These are phyloP conservation scores for Begonia masoniana DNA, from an alignment of 306 rosid genomes.

Conservation along the genomic window DNA sequence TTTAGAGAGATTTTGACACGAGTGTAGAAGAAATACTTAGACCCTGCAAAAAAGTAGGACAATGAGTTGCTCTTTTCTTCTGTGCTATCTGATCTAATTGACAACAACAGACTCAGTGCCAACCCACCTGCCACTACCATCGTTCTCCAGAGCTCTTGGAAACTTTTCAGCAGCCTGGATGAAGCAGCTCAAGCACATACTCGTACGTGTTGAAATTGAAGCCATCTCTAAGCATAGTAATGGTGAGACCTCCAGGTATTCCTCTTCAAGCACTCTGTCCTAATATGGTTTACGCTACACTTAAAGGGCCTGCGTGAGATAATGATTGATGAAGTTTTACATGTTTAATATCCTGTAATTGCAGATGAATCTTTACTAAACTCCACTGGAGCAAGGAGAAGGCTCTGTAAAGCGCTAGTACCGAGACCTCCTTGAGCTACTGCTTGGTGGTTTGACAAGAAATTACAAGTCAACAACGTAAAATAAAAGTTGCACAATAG, in stretches of 20 bases:
- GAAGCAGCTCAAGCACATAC: constrained; percentile 60
- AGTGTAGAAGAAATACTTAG: too few species aligned
- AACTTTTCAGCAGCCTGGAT: constrained; percentile 61
- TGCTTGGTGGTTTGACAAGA: constrained; percentile 22
- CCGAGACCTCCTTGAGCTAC: constrained; percentile 67
- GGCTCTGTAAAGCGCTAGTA: constrained; percentile 60
- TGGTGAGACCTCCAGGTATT: constrained; percentile 46
- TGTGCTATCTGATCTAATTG: constrained; percentile 34
- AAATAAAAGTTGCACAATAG: too few species aligned
- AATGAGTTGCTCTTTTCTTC: too few species aligned
- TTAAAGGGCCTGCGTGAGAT: constrained; percentile 31
- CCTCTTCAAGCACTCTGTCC: constrained; percentile 51
- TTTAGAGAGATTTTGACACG: too few species aligned
- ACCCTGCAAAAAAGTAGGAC: too few species aligned
- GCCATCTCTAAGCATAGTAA: constrained; percentile 58
- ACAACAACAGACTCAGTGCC: constrained; percentile 59
- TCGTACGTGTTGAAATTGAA: constrained; percentile 73
- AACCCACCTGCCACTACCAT: constrained; percentile 68
- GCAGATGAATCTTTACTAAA: constrained; percentile 69
- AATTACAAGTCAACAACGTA: too few species aligned
- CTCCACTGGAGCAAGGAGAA: constrained; percentile 55
- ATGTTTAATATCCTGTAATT: constrained; percentile 23
- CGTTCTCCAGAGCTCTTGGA: constrained; percentile 47
- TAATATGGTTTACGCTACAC: constrained; percentile 38
- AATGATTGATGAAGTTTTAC: constrained; percentile 6